Conservation (phyloP, 495 filamentous ascomycete species). For the Xylaria flabelliformis region DNA sequence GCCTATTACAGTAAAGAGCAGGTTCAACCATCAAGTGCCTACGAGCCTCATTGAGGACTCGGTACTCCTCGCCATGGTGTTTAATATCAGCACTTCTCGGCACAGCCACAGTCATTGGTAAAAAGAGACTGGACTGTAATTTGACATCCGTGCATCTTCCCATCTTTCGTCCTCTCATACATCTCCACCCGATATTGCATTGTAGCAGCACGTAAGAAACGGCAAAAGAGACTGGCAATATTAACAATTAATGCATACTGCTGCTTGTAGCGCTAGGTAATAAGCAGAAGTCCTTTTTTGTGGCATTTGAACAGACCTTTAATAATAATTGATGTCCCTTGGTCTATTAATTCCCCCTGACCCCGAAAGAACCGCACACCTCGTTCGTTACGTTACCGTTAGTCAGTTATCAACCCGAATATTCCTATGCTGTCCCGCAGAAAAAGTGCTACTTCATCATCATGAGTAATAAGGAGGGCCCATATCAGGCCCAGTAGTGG, state of each 20-base stretch:
- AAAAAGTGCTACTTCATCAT: constrained; percentile 27
- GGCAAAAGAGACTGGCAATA: neutral
- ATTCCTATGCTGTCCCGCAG: constrained; percentile 11
- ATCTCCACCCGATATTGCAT: neutral
- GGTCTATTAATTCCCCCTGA: neutral
- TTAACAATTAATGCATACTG: constrained; percentile 27
- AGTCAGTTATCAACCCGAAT: constrained; percentile 15
- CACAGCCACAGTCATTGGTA: constrained; percentile 87
- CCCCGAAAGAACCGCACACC: neutral
- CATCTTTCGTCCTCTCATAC: neutral
- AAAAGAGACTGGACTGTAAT: constrained; percentile 84
- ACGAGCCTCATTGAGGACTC: constrained; percentile 37
- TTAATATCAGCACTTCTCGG: constrained; percentile 76
- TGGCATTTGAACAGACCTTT: constrained; percentile 22
- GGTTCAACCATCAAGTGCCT: constrained; percentile 38
- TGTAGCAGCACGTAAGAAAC: neutral
- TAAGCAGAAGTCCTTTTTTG: constrained; percentile 5
- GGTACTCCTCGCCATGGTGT: constrained; percentile 45
- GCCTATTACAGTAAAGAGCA: constrained; percentile 27
- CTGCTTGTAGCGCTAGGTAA: constrained; percentile 3
- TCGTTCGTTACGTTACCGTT: constrained; percentile 11
- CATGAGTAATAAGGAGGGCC: constrained; percentile 3
- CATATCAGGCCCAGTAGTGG: constrained; percentile 1
- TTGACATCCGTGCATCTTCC: constrained; percentile 93
- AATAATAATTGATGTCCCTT: no score